Evolutionary conservation across 2,329 filamentous ascomycete genomes (phyloP).

Genomic region (Arthroderma uncinatum): DNA sequence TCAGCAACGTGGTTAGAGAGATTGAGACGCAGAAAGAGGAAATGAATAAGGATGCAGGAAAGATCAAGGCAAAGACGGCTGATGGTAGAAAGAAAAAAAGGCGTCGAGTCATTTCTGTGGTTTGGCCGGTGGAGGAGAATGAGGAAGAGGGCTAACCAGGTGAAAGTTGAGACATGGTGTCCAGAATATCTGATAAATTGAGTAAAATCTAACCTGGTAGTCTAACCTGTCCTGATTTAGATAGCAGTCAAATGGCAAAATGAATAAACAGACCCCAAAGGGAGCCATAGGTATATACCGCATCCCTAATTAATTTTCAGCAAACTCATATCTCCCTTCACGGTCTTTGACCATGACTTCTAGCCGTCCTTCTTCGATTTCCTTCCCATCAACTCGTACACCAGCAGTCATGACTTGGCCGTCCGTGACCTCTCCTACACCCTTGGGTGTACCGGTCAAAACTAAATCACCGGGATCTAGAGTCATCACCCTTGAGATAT

Average conservation of each 20-base stretch:
- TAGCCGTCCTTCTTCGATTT: slow-evolving; percentile 72
- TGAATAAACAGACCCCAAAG: neutral
- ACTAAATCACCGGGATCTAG: slow-evolving; percentile 85
- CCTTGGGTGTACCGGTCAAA: slow-evolving; percentile 93
- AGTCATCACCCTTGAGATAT: slow-evolving; percentile 92
- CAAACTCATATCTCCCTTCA: slow-evolving; percentile 64
- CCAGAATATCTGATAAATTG: too few species aligned
- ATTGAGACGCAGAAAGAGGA: neutral
- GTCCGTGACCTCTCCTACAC: slow-evolving; percentile 72
- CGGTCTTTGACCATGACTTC: slow-evolving; percentile 75
- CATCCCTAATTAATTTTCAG: slow-evolving; percentile 40
- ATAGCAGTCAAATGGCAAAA: neutral
- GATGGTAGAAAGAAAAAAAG: slow-evolving; percentile 14
- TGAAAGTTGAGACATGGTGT: too few species aligned
- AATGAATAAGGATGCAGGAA: neutral
- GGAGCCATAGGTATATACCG: neutral
- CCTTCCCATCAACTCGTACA: slow-evolving; percentile 65
- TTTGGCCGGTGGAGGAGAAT: slow-evolving; percentile 22
- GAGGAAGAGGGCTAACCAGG: slow-evolving; percentile 7
- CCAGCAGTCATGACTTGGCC: slow-evolving; percentile 83
- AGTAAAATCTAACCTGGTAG: neutral
- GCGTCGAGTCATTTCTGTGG: slow-evolving; percentile 22
- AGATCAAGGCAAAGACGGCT: neutral
- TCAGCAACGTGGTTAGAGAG: slow-evolving; percentile 1
- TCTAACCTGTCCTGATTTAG: neutral